phyloP scores from a whole-genome alignment of 805 yeast genomes.

The Nakazawaea siamensis region DNA sequence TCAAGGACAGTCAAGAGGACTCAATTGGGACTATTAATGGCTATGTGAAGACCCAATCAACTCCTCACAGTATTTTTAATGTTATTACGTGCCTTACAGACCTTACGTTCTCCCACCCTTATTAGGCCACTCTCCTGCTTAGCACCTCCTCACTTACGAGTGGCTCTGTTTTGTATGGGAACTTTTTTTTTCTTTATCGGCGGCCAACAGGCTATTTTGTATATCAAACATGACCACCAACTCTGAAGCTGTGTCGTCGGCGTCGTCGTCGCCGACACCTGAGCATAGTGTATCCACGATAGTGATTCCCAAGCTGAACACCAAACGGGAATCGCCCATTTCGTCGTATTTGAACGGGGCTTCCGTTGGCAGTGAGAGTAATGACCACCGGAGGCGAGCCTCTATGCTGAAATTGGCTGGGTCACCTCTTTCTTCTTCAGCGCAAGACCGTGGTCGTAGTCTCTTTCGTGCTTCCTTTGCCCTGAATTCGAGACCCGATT shows the following conservation, averaged over 20 bases:
- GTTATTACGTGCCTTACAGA: too few species aligned
- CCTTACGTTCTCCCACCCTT: too few species aligned
- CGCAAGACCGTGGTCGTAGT: conserved; percentile 11
- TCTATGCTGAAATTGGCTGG: conserved; percentile 26
- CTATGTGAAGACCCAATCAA: too few species aligned
- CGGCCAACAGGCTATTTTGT: too few species aligned
- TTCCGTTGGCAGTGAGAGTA: neutral
- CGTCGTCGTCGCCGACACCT: neutral
- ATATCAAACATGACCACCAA: too few species aligned
- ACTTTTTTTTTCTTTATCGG: too few species aligned
- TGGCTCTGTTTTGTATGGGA: too few species aligned
- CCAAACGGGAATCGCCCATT: conserved; percentile 8
- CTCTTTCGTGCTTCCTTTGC: conserved; percentile 7
- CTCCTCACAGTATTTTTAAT: too few species aligned
- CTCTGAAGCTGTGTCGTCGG: neutral
- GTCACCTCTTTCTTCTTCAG: conserved; percentile 17
- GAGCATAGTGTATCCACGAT: neutral
- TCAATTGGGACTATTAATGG: too few species aligned
- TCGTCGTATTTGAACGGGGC: conserved; percentile 9
- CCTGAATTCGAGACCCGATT: conserved; percentile 6
- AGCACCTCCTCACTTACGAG: too few species aligned
- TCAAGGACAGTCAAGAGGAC: too few species aligned
- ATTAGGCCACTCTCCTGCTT: too few species aligned
- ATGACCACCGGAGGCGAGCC: conserved; percentile 18
- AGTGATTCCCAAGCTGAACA: conserved; percentile 1